Percentiles rank a stretch among this genome's conserved stretches.
phyloP scores from a whole-genome alignment of 1,284 basidiomycete genomes.

The Cryptococcus sp. region DNA sequence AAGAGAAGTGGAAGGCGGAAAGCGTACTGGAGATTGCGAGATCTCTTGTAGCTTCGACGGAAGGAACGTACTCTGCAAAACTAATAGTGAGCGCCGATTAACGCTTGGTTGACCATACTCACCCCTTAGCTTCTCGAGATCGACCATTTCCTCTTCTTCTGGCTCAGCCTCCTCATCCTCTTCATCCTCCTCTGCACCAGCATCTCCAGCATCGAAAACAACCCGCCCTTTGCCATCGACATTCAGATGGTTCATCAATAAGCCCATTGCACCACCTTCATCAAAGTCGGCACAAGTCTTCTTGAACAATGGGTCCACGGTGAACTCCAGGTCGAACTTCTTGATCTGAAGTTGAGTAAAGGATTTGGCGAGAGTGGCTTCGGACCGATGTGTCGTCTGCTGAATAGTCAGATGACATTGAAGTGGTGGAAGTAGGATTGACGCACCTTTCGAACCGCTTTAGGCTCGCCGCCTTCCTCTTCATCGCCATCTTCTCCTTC shows the following conservation, averaged over 20 bases:
- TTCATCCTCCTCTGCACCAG: constrained; percentile 68
- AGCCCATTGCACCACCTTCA: constrained; percentile 92
- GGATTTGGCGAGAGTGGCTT: constrained; percentile 82
- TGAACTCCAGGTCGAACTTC: constrained; percentile 92
- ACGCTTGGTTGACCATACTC: constrained; percentile 37
- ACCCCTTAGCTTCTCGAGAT: constrained; percentile 68
- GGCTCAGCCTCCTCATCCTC: constrained; percentile 68
- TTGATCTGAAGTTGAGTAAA: constrained; percentile 80
- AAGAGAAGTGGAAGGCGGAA: constrained; percentile 73
- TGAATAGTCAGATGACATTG: neutral
- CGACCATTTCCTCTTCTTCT: constrained; percentile 44
- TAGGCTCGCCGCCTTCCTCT: constrained; percentile 52
- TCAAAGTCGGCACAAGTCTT: constrained; percentile 99
- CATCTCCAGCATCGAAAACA: constrained; percentile 95
- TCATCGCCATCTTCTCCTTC: constrained; percentile 61
- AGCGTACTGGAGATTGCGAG: constrained; percentile 79
- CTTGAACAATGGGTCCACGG: constrained; percentile 93
- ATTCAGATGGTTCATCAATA: constrained; percentile 91
- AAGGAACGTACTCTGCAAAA: constrained; percentile 66
- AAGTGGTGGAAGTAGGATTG: neutral
- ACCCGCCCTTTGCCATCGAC: constrained; percentile 82
- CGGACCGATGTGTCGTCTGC: constrained; percentile 61
- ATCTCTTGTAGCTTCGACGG: constrained; percentile 63
- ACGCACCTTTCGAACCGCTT: constrained; percentile 40
- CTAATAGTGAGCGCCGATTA: neutral